A percentile compares a stretch with the other conserved stretches of the same genome.
Evolutionary conservation across 1,284 basidiomycete species (phyloP).

Genomic region (Leccinum insigne): DNA sequence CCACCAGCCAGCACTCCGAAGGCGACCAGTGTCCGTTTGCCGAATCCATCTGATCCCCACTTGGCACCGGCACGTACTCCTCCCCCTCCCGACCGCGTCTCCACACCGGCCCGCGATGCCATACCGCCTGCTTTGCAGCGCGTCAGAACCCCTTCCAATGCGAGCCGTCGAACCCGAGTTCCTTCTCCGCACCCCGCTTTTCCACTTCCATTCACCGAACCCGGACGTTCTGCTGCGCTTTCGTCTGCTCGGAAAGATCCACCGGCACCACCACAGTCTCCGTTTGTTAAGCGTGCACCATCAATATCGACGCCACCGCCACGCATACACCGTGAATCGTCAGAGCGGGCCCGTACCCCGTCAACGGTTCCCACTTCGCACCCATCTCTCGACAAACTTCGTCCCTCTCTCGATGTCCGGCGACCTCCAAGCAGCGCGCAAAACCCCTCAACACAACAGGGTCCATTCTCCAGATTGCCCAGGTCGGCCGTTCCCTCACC

Average conservation of each 20-base stretch:
- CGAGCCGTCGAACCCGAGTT: conserved; percentile 3
- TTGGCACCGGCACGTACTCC: conserved; percentile 6
- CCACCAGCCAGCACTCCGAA: conserved; percentile 11
- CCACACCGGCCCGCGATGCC: conserved; percentile 20
- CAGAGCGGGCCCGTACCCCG: conserved; percentile 19
- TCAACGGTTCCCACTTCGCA: conserved; percentile 13
- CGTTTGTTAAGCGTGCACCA: conserved; percentile 6
- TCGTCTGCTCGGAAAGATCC: conserved; percentile 15
- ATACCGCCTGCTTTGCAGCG: conserved; percentile 20
- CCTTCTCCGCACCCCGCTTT: conserved; percentile 17
- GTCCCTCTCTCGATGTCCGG: conserved; percentile 11
- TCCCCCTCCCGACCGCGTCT: conserved; percentile 18
- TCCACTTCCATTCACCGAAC: conserved; percentile 16
- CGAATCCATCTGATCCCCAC: conserved; percentile 11
- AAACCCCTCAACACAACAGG: conserved; percentile 6
- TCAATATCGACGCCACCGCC: conserved; percentile 16
- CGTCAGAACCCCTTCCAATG: conserved; percentile 20
- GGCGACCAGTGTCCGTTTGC: conserved; percentile 7
- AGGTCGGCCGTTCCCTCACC: conserved; percentile 13
- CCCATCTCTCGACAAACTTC: conserved; percentile 17
- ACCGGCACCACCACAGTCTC: conserved; percentile 10
- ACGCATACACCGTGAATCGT: conserved; percentile 15
- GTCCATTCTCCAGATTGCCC: conserved; percentile 8
- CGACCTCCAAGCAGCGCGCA: conserved; percentile 22
- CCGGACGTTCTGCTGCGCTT: conserved; percentile 17